Conservation (phyloP, 805 yeast genomes). For the Candida sakaeoensis region DNA sequence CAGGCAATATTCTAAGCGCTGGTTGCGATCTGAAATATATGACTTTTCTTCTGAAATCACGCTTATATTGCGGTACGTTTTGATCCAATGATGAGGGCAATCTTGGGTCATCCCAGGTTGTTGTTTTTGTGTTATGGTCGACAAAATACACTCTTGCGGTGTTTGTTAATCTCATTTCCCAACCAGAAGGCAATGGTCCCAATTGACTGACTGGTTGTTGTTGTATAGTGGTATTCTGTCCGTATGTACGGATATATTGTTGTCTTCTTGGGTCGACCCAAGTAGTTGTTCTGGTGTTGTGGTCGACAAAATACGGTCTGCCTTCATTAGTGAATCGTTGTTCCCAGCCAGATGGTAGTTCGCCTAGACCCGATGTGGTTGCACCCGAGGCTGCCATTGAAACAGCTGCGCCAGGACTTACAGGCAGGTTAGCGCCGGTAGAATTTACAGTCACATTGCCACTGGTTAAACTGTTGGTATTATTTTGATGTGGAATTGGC, state of each 20-base stretch:
- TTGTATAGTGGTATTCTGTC: slow-evolving; percentile 86
- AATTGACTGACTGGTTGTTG: slow-evolving; percentile 97
- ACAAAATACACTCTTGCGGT: slow-evolving; percentile 98
- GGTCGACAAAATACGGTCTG: slow-evolving; percentile 96
- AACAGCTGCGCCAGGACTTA: slow-evolving; percentile 65
- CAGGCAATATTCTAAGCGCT: slow-evolving; percentile 93
- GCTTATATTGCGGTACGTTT: slow-evolving; percentile 97
- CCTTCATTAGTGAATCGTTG: slow-evolving; percentile 98
- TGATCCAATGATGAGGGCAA: slow-evolving; percentile 96
- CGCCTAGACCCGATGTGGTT: slow-evolving; percentile 94
- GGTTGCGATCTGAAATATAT: slow-evolving; percentile 98
- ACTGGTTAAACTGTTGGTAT: slow-evolving; percentile 22
- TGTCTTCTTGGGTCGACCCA: slow-evolving; percentile 99
- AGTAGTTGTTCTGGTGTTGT: slow-evolving; percentile 98
- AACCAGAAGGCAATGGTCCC: slow-evolving; percentile 97
- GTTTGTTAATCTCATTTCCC: slow-evolving; percentile 99
- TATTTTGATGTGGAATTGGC: slow-evolving; percentile 25
- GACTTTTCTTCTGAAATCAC: slow-evolving; percentile 96
- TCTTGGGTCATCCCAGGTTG: slow-evolving; percentile 99
- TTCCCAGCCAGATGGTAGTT: slow-evolving; percentile 98
- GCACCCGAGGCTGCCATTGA: slow-evolving; percentile 75
- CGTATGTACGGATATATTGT: slow-evolving; percentile 94
- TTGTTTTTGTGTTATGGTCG: slow-evolving; percentile 97
- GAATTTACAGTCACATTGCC: slow-evolving; percentile 48
- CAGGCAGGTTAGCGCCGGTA: slow-evolving; percentile 45